Percentiles rank a stretch among this genome's conserved stretches.
Evolutionary conservation across 129 eudicot species (phyloP).

Genomic region (Daucus carota): DNA sequence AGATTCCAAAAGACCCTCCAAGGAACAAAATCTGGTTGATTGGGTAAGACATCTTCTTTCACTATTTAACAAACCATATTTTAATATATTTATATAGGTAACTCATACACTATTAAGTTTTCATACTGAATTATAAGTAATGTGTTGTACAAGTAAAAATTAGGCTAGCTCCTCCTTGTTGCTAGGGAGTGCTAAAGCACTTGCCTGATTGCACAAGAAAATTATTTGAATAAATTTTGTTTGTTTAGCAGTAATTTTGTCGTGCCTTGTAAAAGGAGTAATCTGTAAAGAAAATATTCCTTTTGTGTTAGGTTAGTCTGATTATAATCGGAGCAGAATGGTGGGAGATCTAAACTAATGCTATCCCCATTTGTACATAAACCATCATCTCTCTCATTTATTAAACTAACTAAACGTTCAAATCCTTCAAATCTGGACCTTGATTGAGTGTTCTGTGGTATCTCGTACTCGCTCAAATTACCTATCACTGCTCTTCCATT

Average conservation of each 20-base stretch:
- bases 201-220: background rate
- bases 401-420: background rate
- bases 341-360: too few relatives aligned
- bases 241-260: background rate
- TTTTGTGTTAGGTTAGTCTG: background rate
- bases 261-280: background rate
- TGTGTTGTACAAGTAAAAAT: background rate
- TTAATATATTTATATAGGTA: background rate
- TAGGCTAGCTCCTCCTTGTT: background rate
- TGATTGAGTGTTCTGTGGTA: background rate
- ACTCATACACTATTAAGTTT: background rate
- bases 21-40: slow-evolving; percentile 44
- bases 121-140: background rate
- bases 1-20: slow-evolving; percentile 30
- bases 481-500: background rate
- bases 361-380: too few relatives aligned
- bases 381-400: background rate
- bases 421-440: background rate
- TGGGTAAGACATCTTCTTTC: slow-evolving; percentile 29
- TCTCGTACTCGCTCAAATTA: background rate
- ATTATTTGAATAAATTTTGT: background rate
- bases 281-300: background rate
- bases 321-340: background rate
- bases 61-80: background rate
- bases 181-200: background rate